Percentiles rank a stretch among this genome's conserved stretches.
phyloP scores from a whole-genome alignment of 768 basidiomycete species.

The Porphyrellus cyaneotinctus region DNA sequence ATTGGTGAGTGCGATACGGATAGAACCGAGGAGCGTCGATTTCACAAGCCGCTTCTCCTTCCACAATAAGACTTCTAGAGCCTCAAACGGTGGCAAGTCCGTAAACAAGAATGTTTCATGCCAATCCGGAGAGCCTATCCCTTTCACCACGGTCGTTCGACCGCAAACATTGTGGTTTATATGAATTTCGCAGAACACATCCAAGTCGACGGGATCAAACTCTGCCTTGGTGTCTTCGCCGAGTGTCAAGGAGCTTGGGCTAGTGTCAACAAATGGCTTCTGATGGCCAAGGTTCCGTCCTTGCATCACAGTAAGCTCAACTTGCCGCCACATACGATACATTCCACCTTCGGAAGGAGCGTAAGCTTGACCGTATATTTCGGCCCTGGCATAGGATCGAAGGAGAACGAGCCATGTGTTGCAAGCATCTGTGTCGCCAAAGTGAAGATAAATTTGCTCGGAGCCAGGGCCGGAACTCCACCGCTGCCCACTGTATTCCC shows the following conservation, averaged over 20 bases:
- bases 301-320: slow-evolving; percentile 69
- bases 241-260: slow-evolving; percentile 24
- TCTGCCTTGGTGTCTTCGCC: slow-evolving; percentile 37
- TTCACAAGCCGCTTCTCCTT: slow-evolving; percentile 62
- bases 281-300: slow-evolving; percentile 66
- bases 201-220: slow-evolving; percentile 56
- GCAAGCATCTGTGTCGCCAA: slow-evolving; percentile 57
- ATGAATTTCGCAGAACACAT: slow-evolving; percentile 76
- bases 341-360: slow-evolving; percentile 62
- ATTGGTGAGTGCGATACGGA: slow-evolving; percentile 60
- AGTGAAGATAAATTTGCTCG: slow-evolving; percentile 74
- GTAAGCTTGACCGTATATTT: slow-evolving; percentile 65
- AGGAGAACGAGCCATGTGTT: slow-evolving; percentile 78
- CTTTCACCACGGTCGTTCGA: slow-evolving; percentile 70
- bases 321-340: slow-evolving; percentile 85
- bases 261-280: slow-evolving; percentile 30
- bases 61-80: slow-evolving; percentile 64
- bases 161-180: slow-evolving; percentile 65
- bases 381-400: slow-evolving; percentile 75
- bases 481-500: slow-evolving; percentile 47
- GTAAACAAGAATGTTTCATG: slow-evolving; percentile 72
- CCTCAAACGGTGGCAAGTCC: slow-evolving; percentile 76
- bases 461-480: slow-evolving; percentile 49
- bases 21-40: slow-evolving; percentile 53
- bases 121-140: slow-evolving; percentile 70